Evolutionary conservation across 2,329 filamentous ascomycete species (phyloP).

Genomic region (Mycogone perniciosa): DNA sequence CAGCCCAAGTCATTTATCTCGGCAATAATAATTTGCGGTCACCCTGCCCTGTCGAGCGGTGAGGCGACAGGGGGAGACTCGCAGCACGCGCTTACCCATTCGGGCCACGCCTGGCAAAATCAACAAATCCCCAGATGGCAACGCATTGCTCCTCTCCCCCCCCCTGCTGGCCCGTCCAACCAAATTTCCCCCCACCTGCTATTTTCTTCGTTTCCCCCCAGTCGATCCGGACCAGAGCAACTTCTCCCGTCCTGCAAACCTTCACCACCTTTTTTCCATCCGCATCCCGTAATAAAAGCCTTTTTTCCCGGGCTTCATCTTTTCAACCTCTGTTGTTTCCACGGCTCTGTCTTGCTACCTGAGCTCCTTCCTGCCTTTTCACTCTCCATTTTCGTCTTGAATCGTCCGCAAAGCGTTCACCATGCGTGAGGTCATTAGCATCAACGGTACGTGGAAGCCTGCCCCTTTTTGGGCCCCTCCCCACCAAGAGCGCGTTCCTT

Average conservation of each 20-base stretch:
- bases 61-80: conserved; percentile 13
- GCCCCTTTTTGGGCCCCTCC: conserved; percentile 23
- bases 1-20: too few relatives aligned
- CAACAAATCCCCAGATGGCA: conserved; percentile 33
- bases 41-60: conserved; percentile 13
- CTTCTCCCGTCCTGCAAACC: conserved; percentile 19
- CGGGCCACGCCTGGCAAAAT: conserved; percentile 28
- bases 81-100: conserved; percentile 30
- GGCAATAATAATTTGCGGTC: conserved; percentile 5
- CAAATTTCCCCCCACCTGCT: conserved; percentile 43
- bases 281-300: conserved; percentile 14
- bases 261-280: conserved; percentile 19
- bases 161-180: conserved; percentile 23
- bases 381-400: conserved; percentile 17
- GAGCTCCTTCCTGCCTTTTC: conserved; percentile 18
- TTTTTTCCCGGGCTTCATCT: conserved; percentile 19
- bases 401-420: conserved; percentile 37
- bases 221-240: conserved; percentile 8
- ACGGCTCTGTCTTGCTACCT: conserved; percentile 20
- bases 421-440: conserved; percentile 99
- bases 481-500: conserved; percentile 23
- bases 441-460: conserved; percentile 73
- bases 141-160: conserved; percentile 13
- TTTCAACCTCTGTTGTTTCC: conserved; percentile 8
- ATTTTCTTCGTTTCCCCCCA: conserved; percentile 26